These are phyloP conservation scores for Populus simonii DNA, from an alignment of 345 rosid species.

Conservation along the genomic window DNA sequence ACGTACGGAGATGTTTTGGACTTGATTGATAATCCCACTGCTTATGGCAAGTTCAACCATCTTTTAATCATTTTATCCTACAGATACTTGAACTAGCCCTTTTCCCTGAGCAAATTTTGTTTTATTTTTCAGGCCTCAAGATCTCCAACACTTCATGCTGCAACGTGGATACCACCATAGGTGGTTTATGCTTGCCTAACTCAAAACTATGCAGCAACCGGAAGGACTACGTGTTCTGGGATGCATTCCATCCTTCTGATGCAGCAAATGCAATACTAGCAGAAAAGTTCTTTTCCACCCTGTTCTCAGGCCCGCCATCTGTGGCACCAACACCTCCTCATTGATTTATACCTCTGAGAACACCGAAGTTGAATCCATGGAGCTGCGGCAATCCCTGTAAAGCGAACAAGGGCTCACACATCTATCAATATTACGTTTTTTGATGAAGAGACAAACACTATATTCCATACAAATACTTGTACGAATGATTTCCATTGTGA, in stretches of 20 bases:
- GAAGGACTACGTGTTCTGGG: constrained; percentile 79
- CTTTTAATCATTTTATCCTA: not conserved
- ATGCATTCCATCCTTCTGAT: constrained; percentile 95
- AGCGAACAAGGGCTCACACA: not conserved
- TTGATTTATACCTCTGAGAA: not conserved
- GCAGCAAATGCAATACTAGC: constrained; percentile 78
- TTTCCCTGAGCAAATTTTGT: not conserved
- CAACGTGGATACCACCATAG: constrained; percentile 74
- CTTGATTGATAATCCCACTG: constrained; percentile 51
- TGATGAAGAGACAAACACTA: not conserved
- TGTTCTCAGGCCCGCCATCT: constrained; percentile 40
- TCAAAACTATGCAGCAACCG: constrained; percentile 70
- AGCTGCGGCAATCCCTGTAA: not conserved
- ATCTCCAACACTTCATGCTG: constrained; percentile 80
- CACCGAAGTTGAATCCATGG: not conserved
- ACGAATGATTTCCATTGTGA: not conserved
- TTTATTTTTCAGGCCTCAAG: constrained; percentile 54
- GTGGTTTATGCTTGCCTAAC: constrained; percentile 83
- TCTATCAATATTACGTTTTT: not conserved
- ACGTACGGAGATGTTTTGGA: constrained; percentile 61
- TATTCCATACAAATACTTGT: not conserved
- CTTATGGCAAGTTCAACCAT: constrained; percentile 43
- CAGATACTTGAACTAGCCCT: not conserved
- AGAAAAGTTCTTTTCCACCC: constrained; percentile 45
- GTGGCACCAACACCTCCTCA: constrained; percentile 38